Percentiles rank a stretch among this genome's conserved stretches.
phyloP scores from a whole-genome alignment of 805 yeast genomes.

The Lipomyces sp. region DNA sequence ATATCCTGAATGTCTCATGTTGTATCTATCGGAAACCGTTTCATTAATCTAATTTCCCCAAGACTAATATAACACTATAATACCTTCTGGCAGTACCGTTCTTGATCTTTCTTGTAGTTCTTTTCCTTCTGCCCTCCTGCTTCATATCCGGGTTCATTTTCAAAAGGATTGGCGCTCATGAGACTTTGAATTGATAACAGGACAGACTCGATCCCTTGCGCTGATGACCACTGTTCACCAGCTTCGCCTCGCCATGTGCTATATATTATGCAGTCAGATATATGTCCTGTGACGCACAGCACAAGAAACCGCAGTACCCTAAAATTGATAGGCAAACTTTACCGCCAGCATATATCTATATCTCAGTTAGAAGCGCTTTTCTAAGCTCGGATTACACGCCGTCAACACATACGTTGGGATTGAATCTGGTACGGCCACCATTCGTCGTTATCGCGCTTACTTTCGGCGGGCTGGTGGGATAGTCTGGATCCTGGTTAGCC shows the following conservation, averaged over 20 bases:
- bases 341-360: slow-evolving; percentile 24
- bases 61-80: too few species aligned
- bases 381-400: background rate
- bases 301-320: slow-evolving; percentile 13
- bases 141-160: slow-evolving; percentile 30
- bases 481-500: slow-evolving; percentile 10
- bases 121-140: background rate
- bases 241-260: slow-evolving; percentile 30
- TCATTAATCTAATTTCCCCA: background rate
- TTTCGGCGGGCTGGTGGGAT: slow-evolving; percentile 23
- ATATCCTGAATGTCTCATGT: slow-evolving; percentile 24
- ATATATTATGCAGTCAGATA: background rate
- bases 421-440: slow-evolving; percentile 28
- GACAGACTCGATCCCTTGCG: slow-evolving; percentile 28
- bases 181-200: slow-evolving; percentile 28
- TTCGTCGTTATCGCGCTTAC: slow-evolving; percentile 25
- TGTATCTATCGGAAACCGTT: slow-evolving; percentile 10
- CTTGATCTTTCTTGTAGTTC: slow-evolving; percentile 5
- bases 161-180: slow-evolving; percentile 27
- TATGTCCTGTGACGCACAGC: background rate
- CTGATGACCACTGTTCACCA: slow-evolving; percentile 34
- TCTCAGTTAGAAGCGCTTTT: background rate
- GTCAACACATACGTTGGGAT: slow-evolving; percentile 21
- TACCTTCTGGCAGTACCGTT: slow-evolving; percentile 18
- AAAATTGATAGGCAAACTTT: slow-evolving; percentile 27